These are phyloP conservation scores for Micractinium sp. DNA, from an alignment of 139 green algal species.

Conservation along the genomic window DNA sequence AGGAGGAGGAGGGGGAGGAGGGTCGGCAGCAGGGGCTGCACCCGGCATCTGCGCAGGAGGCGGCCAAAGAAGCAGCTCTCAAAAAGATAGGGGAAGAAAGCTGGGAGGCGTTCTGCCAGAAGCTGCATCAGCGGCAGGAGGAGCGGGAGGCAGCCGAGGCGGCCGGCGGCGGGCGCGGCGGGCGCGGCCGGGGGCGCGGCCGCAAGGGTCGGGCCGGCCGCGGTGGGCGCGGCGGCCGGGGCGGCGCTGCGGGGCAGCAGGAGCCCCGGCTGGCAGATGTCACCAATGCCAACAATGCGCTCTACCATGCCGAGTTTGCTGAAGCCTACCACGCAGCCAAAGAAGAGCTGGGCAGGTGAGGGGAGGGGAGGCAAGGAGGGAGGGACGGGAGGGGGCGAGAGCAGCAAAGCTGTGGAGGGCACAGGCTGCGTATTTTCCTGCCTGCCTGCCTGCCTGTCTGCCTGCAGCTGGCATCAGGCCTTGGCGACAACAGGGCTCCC, in stretches of 20 bases:
- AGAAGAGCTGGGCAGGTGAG: conserved; percentile 11
- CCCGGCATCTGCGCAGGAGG: neutral
- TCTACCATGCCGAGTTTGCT: conserved; percentile 30
- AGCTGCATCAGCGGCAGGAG: neutral
- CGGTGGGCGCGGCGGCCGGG: neutral
- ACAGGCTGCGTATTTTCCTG: too few relatives aligned
- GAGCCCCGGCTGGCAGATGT: neutral
- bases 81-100: neutral
- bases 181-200: conserved; percentile 11
- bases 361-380: neutral
- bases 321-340: conserved; percentile 2
- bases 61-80: neutral
- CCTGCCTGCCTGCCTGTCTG: too few relatives aligned
- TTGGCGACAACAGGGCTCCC: too few relatives aligned
- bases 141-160: neutral
- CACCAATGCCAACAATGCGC: conserved; percentile 20
- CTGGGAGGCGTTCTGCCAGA: neutral
- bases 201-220: neutral
- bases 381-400: too few relatives aligned
- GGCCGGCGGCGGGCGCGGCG: neutral
- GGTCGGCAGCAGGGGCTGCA: neutral
- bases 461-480: neutral
- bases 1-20: neutral
- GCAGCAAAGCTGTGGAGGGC: too few relatives aligned
- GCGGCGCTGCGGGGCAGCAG: neutral